Base-by-base conservation (phyloP, 192 early-diverging fungal genomes). In the Phycomyces blakesleeanus region DNA sequence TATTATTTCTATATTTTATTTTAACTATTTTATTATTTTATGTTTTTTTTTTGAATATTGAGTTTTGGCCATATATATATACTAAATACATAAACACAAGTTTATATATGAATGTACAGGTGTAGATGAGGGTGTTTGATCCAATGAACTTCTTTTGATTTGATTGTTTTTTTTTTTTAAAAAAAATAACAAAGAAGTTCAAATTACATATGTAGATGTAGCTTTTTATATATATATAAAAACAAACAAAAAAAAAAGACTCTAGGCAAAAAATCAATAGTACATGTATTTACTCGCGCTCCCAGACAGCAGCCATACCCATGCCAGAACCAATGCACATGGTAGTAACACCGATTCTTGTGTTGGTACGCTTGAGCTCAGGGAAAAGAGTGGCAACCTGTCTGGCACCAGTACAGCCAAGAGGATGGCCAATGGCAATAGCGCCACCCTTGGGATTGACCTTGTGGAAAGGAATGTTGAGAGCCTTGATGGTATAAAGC, bases 401-500 rank as follows among this genome's bases (percentile, higher is more conserved):
- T 67, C 97, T 88, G 10, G 97, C 94, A 75, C 97, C 95, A 37
- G 95, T 98, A 74, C 84, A 85, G 55, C 93, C 91, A 26, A 74
- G 59, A 57, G 97, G 97, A 76, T 98, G 97, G 61, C 97, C 97
- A 63, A 97, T 86, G 25, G 97, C 93, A 61, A 99, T 99, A 38
- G 97, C 97, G 64, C 97, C 97, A 62, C 97, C 97, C 85, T 93
- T 91, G 51, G 93, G 93, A 81, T 99, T 99, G 72, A 98, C 93
- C 86, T 93, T 97, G 59, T 91, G 85, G 71, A 87, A 71, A 66
- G 85, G 82, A 56, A 99, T 88, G 24, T 87, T 87, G 42, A 94
- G 87, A 72, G 91, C 90, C 76, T 96, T 86, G 41, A 92, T 83
- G 59, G 84, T 91, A 84, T 93, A 95, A 39, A 95, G 87, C 9